Evolutionary conservation across 1,284 basidiomycete species (phyloP), one percentile per base, ranked within the genome.

Genomic region (Trichosporon sp.): DNA sequence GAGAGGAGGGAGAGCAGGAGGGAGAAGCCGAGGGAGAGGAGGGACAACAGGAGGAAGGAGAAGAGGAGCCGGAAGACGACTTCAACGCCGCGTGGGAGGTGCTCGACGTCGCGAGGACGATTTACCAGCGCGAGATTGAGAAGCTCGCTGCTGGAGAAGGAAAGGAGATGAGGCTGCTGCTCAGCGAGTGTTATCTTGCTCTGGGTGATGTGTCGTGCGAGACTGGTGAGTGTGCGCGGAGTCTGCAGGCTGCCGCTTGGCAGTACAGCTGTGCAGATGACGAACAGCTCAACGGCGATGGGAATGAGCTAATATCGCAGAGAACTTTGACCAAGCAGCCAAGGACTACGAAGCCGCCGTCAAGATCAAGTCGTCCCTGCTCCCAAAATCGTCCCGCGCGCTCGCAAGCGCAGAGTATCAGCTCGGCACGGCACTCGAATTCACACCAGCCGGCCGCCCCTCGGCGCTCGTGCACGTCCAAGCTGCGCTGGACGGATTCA

Each of bases 71-170:
- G 0, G 92, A 95, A 73, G 92, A 95, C 71, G 92, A 95, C 75
- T 95, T 93, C 78, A 94, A 93, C 70, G 92, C 92, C 31, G 91
- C 92, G 13, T 95, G 92, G 92, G 92, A 95, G 74, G 89, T 92
- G 2, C 83, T 95, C 21, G 92, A 95, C 71, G 86, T 94, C 61
- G 92, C 92, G 19, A 84, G 91, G 49, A 86, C 88, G 5, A 87
- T 93, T 65, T 95, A 90, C 74, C 86, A 87, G 69, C 89, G 88
- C 76, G 84, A 85, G 67, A 67, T 75, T 1, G 70, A 69, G 10
- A 70, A 63, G 5, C 34, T 56, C 21, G 33, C 60, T 33, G 68
- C 61, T 32, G 68, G 54, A 6, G 65, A 72, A 40, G 67, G 64
- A 10, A 87, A 85, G 44, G 73, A 74, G 16, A 65, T 70, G 19